Evolutionary conservation across 2,329 filamentous ascomycete genomes (phyloP), one percentile per base, ranked within the genome.

Genomic region (Fusarium sp.): DNA sequence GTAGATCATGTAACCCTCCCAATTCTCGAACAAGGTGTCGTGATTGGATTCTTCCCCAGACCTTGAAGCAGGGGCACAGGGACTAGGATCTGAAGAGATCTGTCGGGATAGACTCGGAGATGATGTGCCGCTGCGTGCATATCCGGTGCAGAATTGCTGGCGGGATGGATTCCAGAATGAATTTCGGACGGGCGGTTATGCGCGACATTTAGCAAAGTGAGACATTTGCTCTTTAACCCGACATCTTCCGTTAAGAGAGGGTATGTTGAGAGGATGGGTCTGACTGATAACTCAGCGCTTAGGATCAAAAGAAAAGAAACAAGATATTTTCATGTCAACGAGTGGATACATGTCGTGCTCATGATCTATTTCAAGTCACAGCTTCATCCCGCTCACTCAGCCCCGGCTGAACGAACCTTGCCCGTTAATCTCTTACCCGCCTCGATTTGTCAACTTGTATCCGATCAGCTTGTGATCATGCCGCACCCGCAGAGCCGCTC

Each of bases 71-170:
- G 39, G 37, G 23, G 44, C 4, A 29, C 42, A 61, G 15, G 49
- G 55, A 33, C 59, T 42, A 49, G 50, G 60, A 56, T 69, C 61
- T 57, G 44, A 42, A 44, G 50, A 64, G 28, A 64, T 57, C 42
- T 63, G 46, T 55, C 28, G 29, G 47, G 42, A 44, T 57, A 41
- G 58, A 49, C 39, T 49, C 31, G 46, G 46, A 49, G 39, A 68
- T 70, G 68, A 66, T 52, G 47, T 56, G 50, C 58, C 60, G 57
- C 64, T 43, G 52, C 43, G 63, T 35, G 46, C 52, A 55, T 54
- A 59, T 52, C 28, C 33, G 35, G 50, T 55, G 63, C 28, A 62
- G 31, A 33, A 43, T 59, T 42, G 49, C 57, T 54, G 37, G 46
- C 46, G 35, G 23, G 56, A 31, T 31, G 42, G 21, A 33, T 48